Evolutionary conservation across 768 basidiomycete genomes (phyloP).

Genomic region (Pulveroboletus sp.): DNA sequence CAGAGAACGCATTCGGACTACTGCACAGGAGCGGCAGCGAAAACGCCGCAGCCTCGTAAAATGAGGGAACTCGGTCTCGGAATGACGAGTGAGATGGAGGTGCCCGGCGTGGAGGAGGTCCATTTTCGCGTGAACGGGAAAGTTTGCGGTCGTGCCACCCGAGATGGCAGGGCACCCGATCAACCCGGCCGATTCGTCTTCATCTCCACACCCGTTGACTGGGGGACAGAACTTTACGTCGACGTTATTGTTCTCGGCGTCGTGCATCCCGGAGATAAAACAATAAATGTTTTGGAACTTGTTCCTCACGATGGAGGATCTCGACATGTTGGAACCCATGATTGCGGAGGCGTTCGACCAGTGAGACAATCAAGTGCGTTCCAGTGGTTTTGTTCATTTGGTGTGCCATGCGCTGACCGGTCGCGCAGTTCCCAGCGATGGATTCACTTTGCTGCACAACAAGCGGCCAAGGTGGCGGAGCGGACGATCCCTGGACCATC

Average conservation of each 20-base stretch:
- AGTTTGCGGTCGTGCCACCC: slow-evolving; percentile 36
- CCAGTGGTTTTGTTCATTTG: too few species aligned
- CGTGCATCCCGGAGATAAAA: slow-evolving; percentile 69
- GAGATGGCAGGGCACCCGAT: slow-evolving; percentile 31
- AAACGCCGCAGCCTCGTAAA: slow-evolving; percentile 80
- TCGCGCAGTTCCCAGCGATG: slow-evolving; percentile 36
- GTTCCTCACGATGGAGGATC: slow-evolving; percentile 73
- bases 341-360: slow-evolving; percentile 85
- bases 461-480: slow-evolving; percentile 30
- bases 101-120: slow-evolving; percentile 61
- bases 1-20: slow-evolving; percentile 67
- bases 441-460: slow-evolving; percentile 43
- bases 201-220: slow-evolving; percentile 53
- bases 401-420: background rate
- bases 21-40: slow-evolving; percentile 75
- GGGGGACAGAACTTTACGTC: slow-evolving; percentile 80
- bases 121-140: slow-evolving; percentile 56
- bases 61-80: slow-evolving; percentile 80
- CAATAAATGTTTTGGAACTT: slow-evolving; percentile 69
- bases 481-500: slow-evolving; percentile 30
- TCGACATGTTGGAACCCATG: slow-evolving; percentile 74
- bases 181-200: slow-evolving; percentile 52
- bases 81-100: slow-evolving; percentile 73
- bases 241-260: slow-evolving; percentile 70
- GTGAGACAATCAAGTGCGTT: slow-evolving; percentile 76